A percentile compares a stretch with the other conserved stretches of the same genome.
Evolutionary conservation across 1,139 yeast species (phyloP).

Genomic region (Suhomyces kunorum): DNA sequence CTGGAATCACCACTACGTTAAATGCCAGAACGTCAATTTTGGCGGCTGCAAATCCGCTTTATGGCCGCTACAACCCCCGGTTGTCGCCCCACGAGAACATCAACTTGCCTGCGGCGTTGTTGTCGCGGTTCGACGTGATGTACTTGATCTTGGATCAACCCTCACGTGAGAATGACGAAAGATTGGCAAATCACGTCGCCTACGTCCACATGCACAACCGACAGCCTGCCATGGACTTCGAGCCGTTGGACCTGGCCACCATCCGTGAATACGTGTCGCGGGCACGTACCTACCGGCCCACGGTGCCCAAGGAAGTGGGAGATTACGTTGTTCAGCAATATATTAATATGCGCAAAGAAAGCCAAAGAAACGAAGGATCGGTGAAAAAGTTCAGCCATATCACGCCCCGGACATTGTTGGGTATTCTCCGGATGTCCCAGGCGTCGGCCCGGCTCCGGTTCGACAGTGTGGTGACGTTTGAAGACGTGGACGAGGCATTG

Average conservation of each 20-base stretch:
- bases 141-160: slow-evolving; percentile 88
- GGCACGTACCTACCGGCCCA: slow-evolving; percentile 86
- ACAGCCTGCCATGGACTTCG: slow-evolving; percentile 77
- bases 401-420: slow-evolving; percentile 92
- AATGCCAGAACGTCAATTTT: slow-evolving; percentile 94
- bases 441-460: slow-evolving; percentile 91
- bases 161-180: slow-evolving; percentile 74
- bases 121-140: slow-evolving; percentile 92
- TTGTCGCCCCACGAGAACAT: slow-evolving; percentile 93
- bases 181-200: slow-evolving; percentile 89
- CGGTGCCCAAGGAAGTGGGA: slow-evolving; percentile 82
- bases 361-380: slow-evolving; percentile 76
- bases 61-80: slow-evolving; percentile 90
- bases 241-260: slow-evolving; percentile 75
- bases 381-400: slow-evolving; percentile 83
- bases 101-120: slow-evolving; percentile 92
- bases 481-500: slow-evolving; percentile 94
- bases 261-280: slow-evolving; percentile 86
- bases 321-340: slow-evolving; percentile 86
- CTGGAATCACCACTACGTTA: slow-evolving; percentile 94
- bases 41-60: slow-evolving; percentile 97
- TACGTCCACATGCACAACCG: slow-evolving; percentile 91
- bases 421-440: slow-evolving; percentile 88
- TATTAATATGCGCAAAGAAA: slow-evolving; percentile 89
- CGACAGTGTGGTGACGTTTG: slow-evolving; percentile 64